Evolutionary conservation across 768 basidiomycete species (phyloP).

Genomic region (Suillus occidentalis): DNA sequence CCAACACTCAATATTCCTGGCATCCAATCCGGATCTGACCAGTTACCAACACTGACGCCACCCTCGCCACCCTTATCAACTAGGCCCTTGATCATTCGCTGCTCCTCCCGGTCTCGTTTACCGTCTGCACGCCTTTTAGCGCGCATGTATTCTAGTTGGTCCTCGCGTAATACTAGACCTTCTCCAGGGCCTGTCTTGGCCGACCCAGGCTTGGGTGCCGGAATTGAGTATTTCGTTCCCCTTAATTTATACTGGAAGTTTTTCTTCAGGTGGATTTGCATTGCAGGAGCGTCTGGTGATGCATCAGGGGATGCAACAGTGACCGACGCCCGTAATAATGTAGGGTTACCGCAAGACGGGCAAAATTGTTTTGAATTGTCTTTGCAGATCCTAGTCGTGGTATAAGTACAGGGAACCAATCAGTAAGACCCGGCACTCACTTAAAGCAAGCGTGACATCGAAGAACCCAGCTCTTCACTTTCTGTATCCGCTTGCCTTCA

Average conservation of each 20-base stretch:
- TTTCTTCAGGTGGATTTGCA: conserved; percentile 90
- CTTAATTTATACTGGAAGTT: conserved; percentile 94
- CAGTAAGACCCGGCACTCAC: conserved; percentile 51
- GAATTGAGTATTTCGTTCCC: conserved; percentile 91
- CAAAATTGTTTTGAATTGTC: conserved; percentile 95
- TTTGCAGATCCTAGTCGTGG: conserved; percentile 78
- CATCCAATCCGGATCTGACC: conserved; percentile 96
- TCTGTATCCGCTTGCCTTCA: conserved; percentile 87
- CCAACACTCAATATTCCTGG: conserved; percentile 75
- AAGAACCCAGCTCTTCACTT: conserved; percentile 93
- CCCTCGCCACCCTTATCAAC: conserved; percentile 50
- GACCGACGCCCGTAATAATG: conserved; percentile 87
- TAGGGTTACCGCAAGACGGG: conserved; percentile 93
- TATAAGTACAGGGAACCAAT: conserved; percentile 2
- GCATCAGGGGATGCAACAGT: conserved; percentile 73
- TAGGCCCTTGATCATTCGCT: conserved; percentile 60
- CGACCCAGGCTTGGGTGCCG: conserved; percentile 83
- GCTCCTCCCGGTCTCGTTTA: conserved; percentile 74
- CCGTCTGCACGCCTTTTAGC: conserved; percentile 79
- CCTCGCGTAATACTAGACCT: conserved; percentile 88
- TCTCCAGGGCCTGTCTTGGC: conserved; percentile 82
- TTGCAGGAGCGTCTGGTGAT: conserved; percentile 56
- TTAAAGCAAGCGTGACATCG: conserved; percentile 99
- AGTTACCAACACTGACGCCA: conserved; percentile 63
- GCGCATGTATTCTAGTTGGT: conserved; percentile 84